Evolutionary conservation across 257 asterid genomes (phyloP), one percentile per base, ranked within the genome.

Genomic region (Catharanthus roseus): DNA sequence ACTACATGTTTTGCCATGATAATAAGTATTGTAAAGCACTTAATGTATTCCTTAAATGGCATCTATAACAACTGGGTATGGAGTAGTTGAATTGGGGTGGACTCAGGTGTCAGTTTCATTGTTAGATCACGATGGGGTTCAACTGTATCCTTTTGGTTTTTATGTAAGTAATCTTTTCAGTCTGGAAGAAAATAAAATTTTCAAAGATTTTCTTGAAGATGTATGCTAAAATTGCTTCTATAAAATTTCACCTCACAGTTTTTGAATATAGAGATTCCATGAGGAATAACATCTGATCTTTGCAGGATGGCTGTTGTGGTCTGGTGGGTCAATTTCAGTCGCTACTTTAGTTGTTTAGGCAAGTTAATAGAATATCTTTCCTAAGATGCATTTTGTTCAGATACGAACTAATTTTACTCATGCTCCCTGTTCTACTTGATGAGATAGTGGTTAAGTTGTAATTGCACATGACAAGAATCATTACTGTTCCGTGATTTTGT

Each of bases 201-300:
- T 65, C 21, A 31, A 62, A 3, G 58, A 15, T 6, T 42, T 57
- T 16, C 34, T 45, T 10, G 9, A 24, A 24, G 47, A 68, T 49
- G 21, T 60, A 3, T 69, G 28, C 34, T 60, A 53, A 31, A 36
- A 15, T 19, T 49, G 65, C 51, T 61, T 47, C 33, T 28, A 16
- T n/a, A 47, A 47, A 26, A 7, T 45, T 50, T 21, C 1, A 0
- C n/a, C 28, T 33, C 15, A 3, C 33, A 28, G 33, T 61, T 64
- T 39, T 29, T 41, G 50, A n/a, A 34, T 21, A 24, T 67, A 61
- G 51, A 38, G 51, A 72, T 47, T 18, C 24, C 71, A 31, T 47
- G 58, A 44, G 29, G 71, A 67, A 24, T 67, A 67, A 67, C 41
- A 18, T 67, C 60, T 67, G 24, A 18, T 33, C 55, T 31, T 44